A percentile compares a stretch with the other conserved stretches of the same genome.
Conservation (phyloP, 441 rosid species). For the Gossypium lobatum region DNA sequence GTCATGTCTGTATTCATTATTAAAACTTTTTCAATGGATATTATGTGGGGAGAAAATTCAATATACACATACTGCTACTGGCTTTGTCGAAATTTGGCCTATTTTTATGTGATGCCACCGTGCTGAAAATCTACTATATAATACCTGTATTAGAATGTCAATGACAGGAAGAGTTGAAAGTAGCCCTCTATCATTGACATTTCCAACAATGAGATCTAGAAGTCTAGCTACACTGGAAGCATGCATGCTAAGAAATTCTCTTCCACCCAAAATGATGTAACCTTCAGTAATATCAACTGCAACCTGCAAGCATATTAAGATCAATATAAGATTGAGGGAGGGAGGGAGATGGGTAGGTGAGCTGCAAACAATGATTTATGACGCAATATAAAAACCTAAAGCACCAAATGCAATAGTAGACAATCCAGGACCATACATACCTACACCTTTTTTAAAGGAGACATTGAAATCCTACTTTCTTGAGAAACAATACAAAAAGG, state of each 20-base stretch:
- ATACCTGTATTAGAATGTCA: conserved; percentile 86
- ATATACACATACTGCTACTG: neutral
- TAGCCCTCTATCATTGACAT: conserved; percentile 85
- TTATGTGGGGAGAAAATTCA: neutral
- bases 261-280: conserved; percentile 77
- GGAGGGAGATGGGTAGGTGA: neutral
- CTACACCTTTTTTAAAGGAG: neutral
- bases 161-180: conserved; percentile 77
- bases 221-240: conserved; percentile 79
- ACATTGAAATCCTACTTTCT: neutral
- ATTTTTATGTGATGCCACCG: neutral
- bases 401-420: neutral
- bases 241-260: conserved; percentile 72
- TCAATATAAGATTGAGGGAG: neutral
- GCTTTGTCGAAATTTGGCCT: neutral
- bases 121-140: neutral
- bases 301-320: conserved; percentile 47
- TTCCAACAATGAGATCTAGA: conserved; percentile 90
- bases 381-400: neutral
- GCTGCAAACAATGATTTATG: neutral
- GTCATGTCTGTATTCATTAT: neutral
- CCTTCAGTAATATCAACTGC: conserved; percentile 78
- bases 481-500: neutral
- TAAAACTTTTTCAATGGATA: neutral
- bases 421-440: neutral